phyloP scores from a whole-genome alignment of 768 basidiomycete genomes.

The Chalciporus pseudorubinellus region DNA sequence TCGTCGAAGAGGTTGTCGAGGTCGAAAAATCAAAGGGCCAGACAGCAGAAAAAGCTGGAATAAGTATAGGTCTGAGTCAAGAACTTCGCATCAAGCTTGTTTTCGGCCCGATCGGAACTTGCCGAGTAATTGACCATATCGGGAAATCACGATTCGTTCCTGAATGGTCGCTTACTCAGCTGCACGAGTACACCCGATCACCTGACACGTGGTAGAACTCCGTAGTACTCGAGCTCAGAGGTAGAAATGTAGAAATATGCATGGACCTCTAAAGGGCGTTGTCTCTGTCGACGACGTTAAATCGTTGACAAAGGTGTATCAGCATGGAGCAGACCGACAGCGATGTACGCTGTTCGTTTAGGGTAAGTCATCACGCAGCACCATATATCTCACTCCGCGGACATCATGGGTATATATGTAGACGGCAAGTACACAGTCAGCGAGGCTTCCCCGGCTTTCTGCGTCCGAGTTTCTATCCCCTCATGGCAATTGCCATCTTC shows the following conservation, averaged over 20 bases:
- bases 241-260: too few species aligned
- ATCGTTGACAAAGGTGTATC: too few species aligned
- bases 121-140: constrained; percentile 27
- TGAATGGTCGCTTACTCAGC: constrained; percentile 24
- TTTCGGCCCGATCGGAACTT: constrained; percentile 29
- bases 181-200: constrained; percentile 22
- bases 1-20: constrained; percentile 11
- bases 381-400: constrained; percentile 23
- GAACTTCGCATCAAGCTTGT: constrained; percentile 3
- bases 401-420: constrained; percentile 23
- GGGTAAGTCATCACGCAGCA: not conserved
- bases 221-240: constrained; percentile 18
- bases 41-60: constrained; percentile 11
- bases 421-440: not conserved
- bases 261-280: too few species aligned
- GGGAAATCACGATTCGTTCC: constrained; percentile 21
- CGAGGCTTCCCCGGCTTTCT: constrained; percentile 13
- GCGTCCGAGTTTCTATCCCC: constrained; percentile 7
- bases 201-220: too few species aligned
- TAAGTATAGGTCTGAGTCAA: constrained; percentile 28
- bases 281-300: too few species aligned
- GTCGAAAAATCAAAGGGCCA: constrained; percentile 8
- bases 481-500: constrained; percentile 8
- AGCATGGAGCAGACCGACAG: too few species aligned
- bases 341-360: not conserved